Evolutionary conservation across 768 basidiomycete genomes (phyloP), one percentile per base, ranked within the genome.

Genomic region (Phylloporus sp.): DNA sequence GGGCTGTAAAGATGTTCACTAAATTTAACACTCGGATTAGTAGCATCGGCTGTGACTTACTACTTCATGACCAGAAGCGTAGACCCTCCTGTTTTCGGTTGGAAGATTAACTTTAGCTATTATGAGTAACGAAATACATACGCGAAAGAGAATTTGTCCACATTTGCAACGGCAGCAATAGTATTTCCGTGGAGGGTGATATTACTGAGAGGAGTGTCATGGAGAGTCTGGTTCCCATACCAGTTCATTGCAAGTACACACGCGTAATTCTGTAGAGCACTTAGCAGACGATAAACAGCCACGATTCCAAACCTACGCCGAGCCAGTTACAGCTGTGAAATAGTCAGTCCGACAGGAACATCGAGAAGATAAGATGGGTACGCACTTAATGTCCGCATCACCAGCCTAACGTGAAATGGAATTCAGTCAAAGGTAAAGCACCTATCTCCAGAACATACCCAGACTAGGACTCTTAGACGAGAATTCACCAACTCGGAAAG

Each of bases 121-220:
- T 7, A 26, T 12, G 23, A 11, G 2, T 0, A 23, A 41, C 12
- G 22, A 31, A 29, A 12, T 29, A 76, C 82, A 59, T 51, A 84
- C 82, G 82, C 85, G 63, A 86, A 86, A 0, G 80, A 73, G 60
- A 85, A 85, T 50, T 82, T 82, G 54, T 80, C 81, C 26, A 86
- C 78, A 47, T 85, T 84, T 62, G 82, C 77, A n/a, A 84, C 73
- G 0, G 81, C 78, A 0, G 81, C 84, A 6, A 86, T 77, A 0
- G 80, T 57, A 6, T 62, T 66, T 1, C 77, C 80, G 38, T 73
- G 45, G 24, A 84, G 74, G 0, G 82, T 84, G 71, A 86, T 83
- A 52, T 84, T 83, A 5, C 57, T 74, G 18, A 75, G 71, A 15
- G 73, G 71, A 3, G 74, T 76, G 27, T 57, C 61, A 48, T 72